Percentiles rank a stretch among this genome's conserved stretches.
Evolutionary conservation across 495 filamentous ascomycete species (phyloP).

Genomic region (Podospora bellae-mahoneyi): DNA sequence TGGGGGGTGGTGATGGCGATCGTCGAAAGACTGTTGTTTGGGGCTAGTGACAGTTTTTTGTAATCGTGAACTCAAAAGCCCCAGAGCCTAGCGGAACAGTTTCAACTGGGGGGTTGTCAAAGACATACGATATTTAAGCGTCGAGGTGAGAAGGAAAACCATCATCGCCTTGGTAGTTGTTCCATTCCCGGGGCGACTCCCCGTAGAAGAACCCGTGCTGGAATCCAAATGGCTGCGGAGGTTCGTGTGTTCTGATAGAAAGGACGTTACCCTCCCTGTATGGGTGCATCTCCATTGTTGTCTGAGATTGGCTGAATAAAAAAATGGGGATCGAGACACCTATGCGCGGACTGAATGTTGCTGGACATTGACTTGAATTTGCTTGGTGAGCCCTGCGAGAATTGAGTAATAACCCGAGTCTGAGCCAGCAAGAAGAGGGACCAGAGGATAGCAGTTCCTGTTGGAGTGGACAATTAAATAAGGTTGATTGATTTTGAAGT

Average conservation of each 20-base stretch:
- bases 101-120: not conserved
- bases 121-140: not conserved
- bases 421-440: no score
- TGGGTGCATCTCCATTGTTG: not conserved
- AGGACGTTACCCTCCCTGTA: not conserved
- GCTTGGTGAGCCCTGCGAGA: no score
- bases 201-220: not conserved
- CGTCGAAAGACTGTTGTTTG: not conserved
- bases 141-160: not conserved
- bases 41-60: not conserved
- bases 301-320: no score
- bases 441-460: no score
- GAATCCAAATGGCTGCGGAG: not conserved
- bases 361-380: no score
- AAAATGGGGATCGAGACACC: no score
- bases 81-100: not conserved
- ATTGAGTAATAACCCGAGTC: no score
- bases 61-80: not conserved
- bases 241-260: not conserved
- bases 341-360: no score
- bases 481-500: no score
- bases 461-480: no score
- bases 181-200: not conserved
- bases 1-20: not conserved
- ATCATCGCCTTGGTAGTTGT: not conserved